Base-by-base conservation (phyloP, 805 yeast genomes). In the Saccharomycopsis schoenii region DNA sequence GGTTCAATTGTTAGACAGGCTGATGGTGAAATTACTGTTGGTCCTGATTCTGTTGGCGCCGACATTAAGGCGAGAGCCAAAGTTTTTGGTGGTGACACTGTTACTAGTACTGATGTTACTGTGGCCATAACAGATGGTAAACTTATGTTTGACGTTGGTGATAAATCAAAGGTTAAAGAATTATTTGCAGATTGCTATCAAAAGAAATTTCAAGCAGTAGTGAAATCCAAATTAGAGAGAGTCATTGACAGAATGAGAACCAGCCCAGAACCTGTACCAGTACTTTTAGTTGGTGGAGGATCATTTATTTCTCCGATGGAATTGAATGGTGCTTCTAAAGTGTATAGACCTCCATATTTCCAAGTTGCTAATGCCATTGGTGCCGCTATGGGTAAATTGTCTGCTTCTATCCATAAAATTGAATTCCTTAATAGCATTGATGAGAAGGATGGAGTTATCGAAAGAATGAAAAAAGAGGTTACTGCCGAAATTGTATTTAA, bases 321-420 rank as follows among this genome's bases (percentile, higher is more conserved):
- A 19, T 58, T 77, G 14, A 71, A 72, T 14, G 81, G 82, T 34
- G 77, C 79, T 6, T 73, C 78, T 0, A 68, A 71, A 51, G 77
- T 79, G 6, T 67, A 77, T 56, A 68, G 74, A 58, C 81, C 81
- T 2, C 74, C 75, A 37, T 77, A 63, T 62, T 73, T 67, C 66
- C 71, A 73, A 51, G 79, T 77, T 58, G 81, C 81, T 5, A 79
- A 79, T 68, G 83, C 82, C 2, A 77, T 79, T 59, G 82, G 81
- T 55, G 80, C 82, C 34, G 81, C 81, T 4, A 67, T 77, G 68
- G 80, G 79, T 24, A 77, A 77, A 62, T 69, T 79, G 4, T 74
- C 80, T 29, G 67, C 73, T 9, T 68, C 68, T n/a, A 62, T 69
- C 8, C 66, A 66, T 61, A 60, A 8, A 9, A 61, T 59, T 41